Conservation (phyloP, 2,329 filamentous ascomycete genomes). For the Sporothrix pseudoabietina region DNA sequence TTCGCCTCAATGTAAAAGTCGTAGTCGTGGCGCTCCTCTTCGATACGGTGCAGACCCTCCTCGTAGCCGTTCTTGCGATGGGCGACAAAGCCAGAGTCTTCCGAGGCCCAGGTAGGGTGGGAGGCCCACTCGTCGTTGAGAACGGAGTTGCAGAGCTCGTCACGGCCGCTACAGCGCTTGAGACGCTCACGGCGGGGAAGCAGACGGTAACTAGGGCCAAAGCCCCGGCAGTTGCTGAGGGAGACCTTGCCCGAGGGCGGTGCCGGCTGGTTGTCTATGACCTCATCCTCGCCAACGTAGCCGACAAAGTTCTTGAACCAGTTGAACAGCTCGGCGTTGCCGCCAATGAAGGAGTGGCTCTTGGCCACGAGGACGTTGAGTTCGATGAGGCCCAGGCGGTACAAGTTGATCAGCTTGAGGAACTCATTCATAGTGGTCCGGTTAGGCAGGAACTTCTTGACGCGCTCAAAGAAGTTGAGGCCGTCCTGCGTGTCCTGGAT, state of each 20-base stretch:
- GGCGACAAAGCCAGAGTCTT: conserved; percentile 96
- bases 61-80: conserved; percentile 96
- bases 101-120: conserved; percentile 97
- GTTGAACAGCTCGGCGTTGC: conserved; percentile 82
- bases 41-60: conserved; percentile 90
- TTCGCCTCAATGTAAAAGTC: conserved; percentile 98
- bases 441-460: conserved; percentile 94
- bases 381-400: conserved; percentile 89
- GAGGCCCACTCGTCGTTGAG: conserved; percentile 98
- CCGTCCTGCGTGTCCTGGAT: conserved; percentile 80
- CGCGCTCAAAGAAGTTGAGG: conserved; percentile 89
- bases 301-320: conserved; percentile 86
- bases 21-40: conserved; percentile 97
- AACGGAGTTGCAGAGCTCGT: conserved; percentile 90
- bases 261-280: conserved; percentile 76
- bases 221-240: conserved; percentile 90
- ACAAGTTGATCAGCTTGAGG: conserved; percentile 93
- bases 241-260: conserved; percentile 82
- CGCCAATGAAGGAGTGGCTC: conserved; percentile 81
- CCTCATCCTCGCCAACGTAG: conserved; percentile 73
- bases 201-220: conserved; percentile 91
- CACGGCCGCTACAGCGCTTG: conserved; percentile 89
- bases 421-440: conserved; percentile 94
- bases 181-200: conserved; percentile 85
- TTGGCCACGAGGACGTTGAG: conserved; percentile 80